Percentiles rank a stretch among this genome's conserved stretches.
Evolutionary conservation across 1,284 basidiomycete genomes (phyloP).

Genomic region (Schizopora paradoxa): DNA sequence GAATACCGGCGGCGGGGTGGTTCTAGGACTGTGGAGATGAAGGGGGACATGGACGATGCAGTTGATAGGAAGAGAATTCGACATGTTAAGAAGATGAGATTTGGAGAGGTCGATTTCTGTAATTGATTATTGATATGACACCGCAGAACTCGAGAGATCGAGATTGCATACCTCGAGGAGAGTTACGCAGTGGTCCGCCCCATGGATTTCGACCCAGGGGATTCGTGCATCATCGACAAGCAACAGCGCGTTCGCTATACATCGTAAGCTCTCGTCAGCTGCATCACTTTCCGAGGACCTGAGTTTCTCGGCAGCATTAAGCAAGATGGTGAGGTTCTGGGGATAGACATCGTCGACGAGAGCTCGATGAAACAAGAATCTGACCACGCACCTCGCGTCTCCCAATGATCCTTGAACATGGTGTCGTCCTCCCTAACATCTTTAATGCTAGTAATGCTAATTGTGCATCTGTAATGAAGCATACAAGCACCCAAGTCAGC

Average conservation of each 20-base stretch:
- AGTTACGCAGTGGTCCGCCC: conserved; percentile 50
- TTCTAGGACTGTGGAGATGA: conserved; percentile 14
- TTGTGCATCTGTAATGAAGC: conserved; percentile 43
- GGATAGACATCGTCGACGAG: conserved; percentile 41
- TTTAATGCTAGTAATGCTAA: conserved; percentile 70
- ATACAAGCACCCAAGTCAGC: conserved; percentile 10
- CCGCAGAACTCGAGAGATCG: conserved; percentile 7
- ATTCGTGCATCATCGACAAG: conserved; percentile 57
- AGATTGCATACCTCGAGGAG: conserved; percentile 53
- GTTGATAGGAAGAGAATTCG: conserved; percentile 73
- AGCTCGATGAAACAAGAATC: conserved; percentile 31
- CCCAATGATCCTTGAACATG: conserved; percentile 63
- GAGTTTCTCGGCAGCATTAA: conserved; percentile 14
- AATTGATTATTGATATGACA: conserved; percentile 1
- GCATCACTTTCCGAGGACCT: conserved; percentile 36
- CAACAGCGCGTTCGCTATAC: conserved; percentile 70
- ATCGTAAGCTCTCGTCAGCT: conserved; percentile 63
- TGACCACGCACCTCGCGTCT: conserved; percentile 48
- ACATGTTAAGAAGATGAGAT: conserved; percentile 67
- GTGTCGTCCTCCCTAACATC: conserved; percentile 64
- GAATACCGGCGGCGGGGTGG: conserved; percentile 25
- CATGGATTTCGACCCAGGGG: conserved; percentile 51
- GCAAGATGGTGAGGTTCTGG: conserved; percentile 36
- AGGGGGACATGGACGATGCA: conserved; percentile 35
- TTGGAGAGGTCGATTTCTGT: conserved; percentile 57